These are phyloP conservation scores for Penicillium griseofulvum DNA, from an alignment of 2,329 filamentous ascomycete species.

Conservation along the genomic window DNA sequence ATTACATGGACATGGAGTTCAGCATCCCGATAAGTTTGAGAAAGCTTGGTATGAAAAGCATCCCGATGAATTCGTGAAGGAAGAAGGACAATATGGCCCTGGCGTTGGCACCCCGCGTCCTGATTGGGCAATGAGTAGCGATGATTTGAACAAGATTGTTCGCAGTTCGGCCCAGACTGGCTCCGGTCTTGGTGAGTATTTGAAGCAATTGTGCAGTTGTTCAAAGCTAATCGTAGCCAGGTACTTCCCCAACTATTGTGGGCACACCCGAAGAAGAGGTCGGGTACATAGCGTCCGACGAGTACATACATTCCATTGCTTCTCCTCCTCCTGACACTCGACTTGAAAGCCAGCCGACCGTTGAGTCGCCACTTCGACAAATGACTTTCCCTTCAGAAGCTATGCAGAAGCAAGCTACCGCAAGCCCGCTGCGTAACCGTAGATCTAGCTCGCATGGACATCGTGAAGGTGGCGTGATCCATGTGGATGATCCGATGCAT, in stretches of 20 bases:
- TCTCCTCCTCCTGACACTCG: constrained; percentile 57
- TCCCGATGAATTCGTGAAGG: constrained; percentile 71
- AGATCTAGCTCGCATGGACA: constrained; percentile 15
- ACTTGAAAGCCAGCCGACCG: constrained; percentile 44
- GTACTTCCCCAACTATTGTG: constrained; percentile 59
- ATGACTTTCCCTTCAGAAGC: constrained; percentile 53
- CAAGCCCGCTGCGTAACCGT: constrained; percentile 9
- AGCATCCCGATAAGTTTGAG: constrained; percentile 76
- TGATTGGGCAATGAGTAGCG: constrained; percentile 83
- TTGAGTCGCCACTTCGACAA: constrained; percentile 54
- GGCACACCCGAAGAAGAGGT: constrained; percentile 88
- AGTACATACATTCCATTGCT: constrained; percentile 73
- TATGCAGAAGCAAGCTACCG: constrained; percentile 15
- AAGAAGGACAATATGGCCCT: constrained; percentile 66
- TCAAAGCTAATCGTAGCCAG: constrained; percentile 46
- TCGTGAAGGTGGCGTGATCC: constrained; percentile 56
- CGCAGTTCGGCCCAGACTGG: constrained; percentile 60
- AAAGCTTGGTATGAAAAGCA: constrained; percentile 92
- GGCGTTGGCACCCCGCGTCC: constrained; percentile 59
- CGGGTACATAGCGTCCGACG: constrained; percentile 81
- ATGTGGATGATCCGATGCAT: constrained; percentile 67
- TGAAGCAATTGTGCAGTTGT: neutral
- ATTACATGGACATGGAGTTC: constrained; percentile 80
- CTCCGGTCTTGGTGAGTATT: constrained; percentile 52
- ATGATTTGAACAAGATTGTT: constrained; percentile 87